Evolutionary conservation across 2,329 filamentous ascomycete genomes (phyloP).

Genomic region (Coniochaeta sp.): DNA sequence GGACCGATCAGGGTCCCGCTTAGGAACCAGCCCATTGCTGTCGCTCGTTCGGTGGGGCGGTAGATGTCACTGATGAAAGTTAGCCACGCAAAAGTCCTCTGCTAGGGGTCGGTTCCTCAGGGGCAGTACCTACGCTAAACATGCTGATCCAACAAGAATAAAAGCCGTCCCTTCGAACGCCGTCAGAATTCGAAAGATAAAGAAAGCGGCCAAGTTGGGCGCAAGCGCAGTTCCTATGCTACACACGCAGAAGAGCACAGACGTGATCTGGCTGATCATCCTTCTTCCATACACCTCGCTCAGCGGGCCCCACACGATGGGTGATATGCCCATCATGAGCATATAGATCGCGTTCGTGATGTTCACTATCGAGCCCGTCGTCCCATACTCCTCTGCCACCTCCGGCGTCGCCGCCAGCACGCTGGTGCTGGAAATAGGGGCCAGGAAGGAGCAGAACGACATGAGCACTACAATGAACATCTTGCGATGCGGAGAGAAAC

Average conservation of each 20-base stretch:
- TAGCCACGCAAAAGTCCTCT: neutral
- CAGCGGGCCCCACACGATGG: slow-evolving; percentile 60
- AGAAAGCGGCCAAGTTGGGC: slow-evolving; percentile 58
- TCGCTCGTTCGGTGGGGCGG: slow-evolving; percentile 54
- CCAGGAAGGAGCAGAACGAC: slow-evolving; percentile 68
- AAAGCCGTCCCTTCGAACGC: slow-evolving; percentile 65
- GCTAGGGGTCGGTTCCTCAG: neutral
- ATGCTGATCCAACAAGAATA: slow-evolving; percentile 57
- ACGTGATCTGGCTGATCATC: slow-evolving; percentile 45
- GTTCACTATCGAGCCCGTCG: slow-evolving; percentile 56
- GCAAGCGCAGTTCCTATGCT: slow-evolving; percentile 59
- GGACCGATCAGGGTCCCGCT: slow-evolving; percentile 60
- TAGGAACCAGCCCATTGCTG: slow-evolving; percentile 59
- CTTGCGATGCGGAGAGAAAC: slow-evolving; percentile 55
- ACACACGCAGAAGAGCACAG: slow-evolving; percentile 53
- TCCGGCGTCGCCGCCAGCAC: slow-evolving; percentile 60
- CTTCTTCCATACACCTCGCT: slow-evolving; percentile 49
- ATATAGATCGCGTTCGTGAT: slow-evolving; percentile 63
- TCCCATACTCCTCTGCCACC: slow-evolving; percentile 50
- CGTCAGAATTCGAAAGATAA: slow-evolving; percentile 61
- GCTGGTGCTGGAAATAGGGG: slow-evolving; percentile 60
- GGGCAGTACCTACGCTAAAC: slow-evolving; percentile 37
- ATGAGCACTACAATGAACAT: slow-evolving; percentile 59
- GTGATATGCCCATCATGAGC: slow-evolving; percentile 60
- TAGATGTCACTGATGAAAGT: slow-evolving; percentile 36